phyloP scores from a whole-genome alignment of 495 filamentous ascomycete genomes.

The Usnea hakonensis region DNA sequence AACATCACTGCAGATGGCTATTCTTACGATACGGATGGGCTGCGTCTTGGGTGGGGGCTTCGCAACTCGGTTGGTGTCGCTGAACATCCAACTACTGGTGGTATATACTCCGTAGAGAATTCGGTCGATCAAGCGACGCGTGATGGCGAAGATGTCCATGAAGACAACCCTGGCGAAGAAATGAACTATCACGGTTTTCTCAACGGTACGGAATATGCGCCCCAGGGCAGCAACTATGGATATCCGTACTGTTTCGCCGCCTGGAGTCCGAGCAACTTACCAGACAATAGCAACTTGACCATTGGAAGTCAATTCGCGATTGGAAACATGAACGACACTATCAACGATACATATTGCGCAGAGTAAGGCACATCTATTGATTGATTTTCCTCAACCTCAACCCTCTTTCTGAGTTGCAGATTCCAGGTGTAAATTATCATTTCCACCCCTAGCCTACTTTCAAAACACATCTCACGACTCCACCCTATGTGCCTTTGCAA shows the following conservation, averaged over 20 bases:
- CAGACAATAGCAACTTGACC: slow-evolving; percentile 28
- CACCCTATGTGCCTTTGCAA: no score
- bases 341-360: slow-evolving; percentile 43
- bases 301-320: slow-evolving; percentile 33
- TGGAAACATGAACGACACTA: slow-evolving; percentile 34
- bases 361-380: no score
- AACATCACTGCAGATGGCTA: slow-evolving; percentile 32
- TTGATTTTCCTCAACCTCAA: no score
- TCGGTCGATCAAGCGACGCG: slow-evolving; percentile 56
- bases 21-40: slow-evolving; percentile 44
- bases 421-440: no score
- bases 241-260: slow-evolving; percentile 62
- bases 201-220: slow-evolving; percentile 33
- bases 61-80: slow-evolving; percentile 63
- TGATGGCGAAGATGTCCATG: slow-evolving; percentile 51
- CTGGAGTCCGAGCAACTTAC: slow-evolving; percentile 46
- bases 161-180: slow-evolving; percentile 67
- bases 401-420: no score
- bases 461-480: no score
- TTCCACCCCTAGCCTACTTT: no score
- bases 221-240: slow-evolving; percentile 49
- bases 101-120: slow-evolving; percentile 66
- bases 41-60: slow-evolving; percentile 60
- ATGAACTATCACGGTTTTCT: slow-evolving; percentile 63
- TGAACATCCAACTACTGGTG: slow-evolving; percentile 45